phyloP scores from a whole-genome alignment of 805 yeast genomes.

The Lipomyces spencermartinsiae region DNA sequence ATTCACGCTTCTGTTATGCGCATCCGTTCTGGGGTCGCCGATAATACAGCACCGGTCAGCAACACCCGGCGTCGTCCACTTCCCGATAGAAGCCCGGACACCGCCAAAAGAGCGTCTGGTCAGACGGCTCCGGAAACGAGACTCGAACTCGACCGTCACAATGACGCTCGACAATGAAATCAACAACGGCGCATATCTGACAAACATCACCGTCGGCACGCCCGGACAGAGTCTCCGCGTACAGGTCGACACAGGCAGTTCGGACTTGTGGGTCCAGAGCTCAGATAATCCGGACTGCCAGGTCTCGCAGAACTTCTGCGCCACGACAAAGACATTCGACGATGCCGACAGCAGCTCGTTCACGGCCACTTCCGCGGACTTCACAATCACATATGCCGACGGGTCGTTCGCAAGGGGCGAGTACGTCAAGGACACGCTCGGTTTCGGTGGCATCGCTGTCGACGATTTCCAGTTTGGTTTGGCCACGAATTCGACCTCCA shows the following conservation, averaged over 20 bases:
- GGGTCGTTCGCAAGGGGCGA: conserved; percentile 56
- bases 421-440: conserved; percentile 70
- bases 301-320: conserved; percentile 30
- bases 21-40: neutral
- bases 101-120: neutral
- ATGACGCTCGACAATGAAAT: conserved; percentile 40
- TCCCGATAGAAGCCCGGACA: conserved; percentile 3
- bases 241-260: conserved; percentile 74
- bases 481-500: conserved; percentile 67
- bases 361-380: conserved; percentile 38
- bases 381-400: conserved; percentile 54
- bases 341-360: conserved; percentile 38
- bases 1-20: neutral
- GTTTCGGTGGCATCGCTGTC: conserved; percentile 57
- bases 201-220: conserved; percentile 58
- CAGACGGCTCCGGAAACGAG: conserved; percentile 2
- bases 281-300: conserved; percentile 53
- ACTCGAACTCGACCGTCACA: conserved; percentile 22
- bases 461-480: conserved; percentile 70
- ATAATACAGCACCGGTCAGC: neutral
- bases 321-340: conserved; percentile 44
- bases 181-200: conserved; percentile 42
- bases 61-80: conserved; percentile 5
- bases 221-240: conserved; percentile 59
- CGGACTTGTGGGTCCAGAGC: conserved; percentile 70